A percentile compares a stretch with the other conserved stretches of the same genome.
Evolutionary conservation across 2,329 filamentous ascomycete genomes (phyloP).

Genomic region (Colletotrichum tanaceti): DNA sequence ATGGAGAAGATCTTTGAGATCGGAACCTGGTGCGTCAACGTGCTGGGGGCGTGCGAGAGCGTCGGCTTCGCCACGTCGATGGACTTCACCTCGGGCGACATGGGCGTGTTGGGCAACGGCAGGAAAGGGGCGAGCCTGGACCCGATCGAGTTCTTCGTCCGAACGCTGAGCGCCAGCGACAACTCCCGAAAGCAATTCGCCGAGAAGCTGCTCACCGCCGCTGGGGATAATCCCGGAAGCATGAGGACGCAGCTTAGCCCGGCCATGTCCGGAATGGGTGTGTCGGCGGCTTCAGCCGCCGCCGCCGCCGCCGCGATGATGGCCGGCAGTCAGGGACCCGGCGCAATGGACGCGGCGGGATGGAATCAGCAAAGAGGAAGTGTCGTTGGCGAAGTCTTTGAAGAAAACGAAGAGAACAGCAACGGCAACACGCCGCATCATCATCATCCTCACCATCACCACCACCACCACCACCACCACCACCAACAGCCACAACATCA

Average conservation of each 20-base stretch:
- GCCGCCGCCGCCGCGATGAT: conserved; percentile 28
- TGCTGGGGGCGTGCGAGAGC: conserved; percentile 53
- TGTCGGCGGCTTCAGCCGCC: no score
- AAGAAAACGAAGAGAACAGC: conserved; percentile 30
- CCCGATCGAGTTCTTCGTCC: conserved; percentile 58
- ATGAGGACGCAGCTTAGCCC: conserved; percentile 52
- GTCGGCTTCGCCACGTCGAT: conserved; percentile 45
- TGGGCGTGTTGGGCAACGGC: conserved; percentile 49
- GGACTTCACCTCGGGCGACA: conserved; percentile 49
- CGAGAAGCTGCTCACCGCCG: conserved; percentile 56
- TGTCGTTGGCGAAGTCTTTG: conserved; percentile 36
- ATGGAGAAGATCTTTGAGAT: conserved; percentile 64
- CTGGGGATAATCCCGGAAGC: conserved; percentile 53
- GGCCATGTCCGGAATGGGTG: conserved; percentile 40
- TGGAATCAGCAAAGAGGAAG: conserved; percentile 29
- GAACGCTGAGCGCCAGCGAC: conserved; percentile 56
- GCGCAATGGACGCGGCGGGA: conserved; percentile 8
- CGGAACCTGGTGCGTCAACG: conserved; percentile 58
- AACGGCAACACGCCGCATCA: conserved; percentile 5
- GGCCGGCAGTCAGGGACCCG: conserved; percentile 2
- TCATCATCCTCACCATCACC: no score
- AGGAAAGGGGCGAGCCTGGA: conserved; percentile 51
- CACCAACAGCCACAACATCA: conserved; percentile 6
- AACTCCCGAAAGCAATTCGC: conserved; percentile 58
- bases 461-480: conserved; percentile 4